Evolutionary conservation across 257 asterid genomes (phyloP), one percentile per base, ranked within the genome.

Genomic region (Solanum ossicruentum): DNA sequence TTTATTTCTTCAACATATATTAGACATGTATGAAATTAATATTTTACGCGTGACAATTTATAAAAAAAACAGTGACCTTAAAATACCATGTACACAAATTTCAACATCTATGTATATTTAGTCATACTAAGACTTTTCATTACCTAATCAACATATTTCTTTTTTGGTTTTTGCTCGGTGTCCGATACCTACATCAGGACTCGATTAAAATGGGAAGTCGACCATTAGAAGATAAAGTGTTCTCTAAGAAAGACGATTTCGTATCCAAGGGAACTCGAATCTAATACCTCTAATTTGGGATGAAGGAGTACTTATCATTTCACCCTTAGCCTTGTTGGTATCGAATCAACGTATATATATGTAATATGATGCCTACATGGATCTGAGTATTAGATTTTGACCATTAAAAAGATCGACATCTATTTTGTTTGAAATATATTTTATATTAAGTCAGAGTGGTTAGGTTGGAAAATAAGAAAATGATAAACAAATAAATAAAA

Each of bases 101-200:
- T 75, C 60, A 75, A 75, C 60, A 70, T 70, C 28, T 18, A 41
- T 23, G 20, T 49, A 51, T 49, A 72, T 72, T 23, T 72, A 41
- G 21, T 75, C 58, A 75, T 47, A 51, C 23, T 23, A 1, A 72
- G 61, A 75, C 61, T 75, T 75, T 23, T 13, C 61, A 15, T 49
- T 15, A 49, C 82, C 82, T 75, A 75, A 49, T 49, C 61, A 75
- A 75, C 23, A 23, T 58, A 9, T 20, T 32, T 28, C 32, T 32
- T 32, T 32, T 32, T 2, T 2, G 36, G 36, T 32, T 32, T 32
- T 32, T 32, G 32, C 36, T 32, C 3, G 3, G 3, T 32, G 3
- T 32, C 0, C 0, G 36, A 0, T 32, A 32, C 3, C 3, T 32
- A 32, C 36, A 32, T 32, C 0, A 3, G 3, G 3, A 32, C 0